Evolutionary conservation across 1,139 yeast genomes (phyloP).

Genomic region (Candida sp.): DNA sequence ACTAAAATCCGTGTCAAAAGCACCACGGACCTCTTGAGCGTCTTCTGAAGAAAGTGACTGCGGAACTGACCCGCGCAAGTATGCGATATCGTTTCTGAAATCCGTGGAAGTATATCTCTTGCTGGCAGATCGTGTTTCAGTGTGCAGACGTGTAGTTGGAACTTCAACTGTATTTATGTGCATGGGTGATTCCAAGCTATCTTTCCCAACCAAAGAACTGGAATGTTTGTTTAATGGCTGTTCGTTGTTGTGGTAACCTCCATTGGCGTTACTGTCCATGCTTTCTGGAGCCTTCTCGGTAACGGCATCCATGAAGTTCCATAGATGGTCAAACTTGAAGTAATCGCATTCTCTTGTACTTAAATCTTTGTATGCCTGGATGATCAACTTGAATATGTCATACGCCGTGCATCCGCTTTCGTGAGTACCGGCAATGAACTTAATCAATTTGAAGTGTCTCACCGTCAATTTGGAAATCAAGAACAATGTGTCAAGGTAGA

Average conservation of each 20-base stretch:
- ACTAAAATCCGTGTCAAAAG: slow-evolving; percentile 6
- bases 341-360: slow-evolving; percentile 35
- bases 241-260: neutral
- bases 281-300: slow-evolving; percentile 23
- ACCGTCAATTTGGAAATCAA: slow-evolving; percentile 37
- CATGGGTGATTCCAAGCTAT: slow-evolving; percentile 41
- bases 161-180: slow-evolving; percentile 24
- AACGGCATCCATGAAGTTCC: slow-evolving; percentile 41
- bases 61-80: slow-evolving; percentile 17
- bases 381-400: slow-evolving; percentile 39
- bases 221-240: neutral
- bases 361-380: slow-evolving; percentile 40
- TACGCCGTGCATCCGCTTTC: slow-evolving; percentile 34
- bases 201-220: slow-evolving; percentile 22
- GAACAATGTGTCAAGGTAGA: slow-evolving; percentile 45
- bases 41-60: slow-evolving; percentile 21
- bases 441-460: slow-evolving; percentile 41
- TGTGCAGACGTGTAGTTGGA: slow-evolving; percentile 9
- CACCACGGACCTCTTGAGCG: slow-evolving; percentile 19
- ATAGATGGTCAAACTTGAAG: slow-evolving; percentile 34
- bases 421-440: slow-evolving; percentile 32
- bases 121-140: slow-evolving; percentile 8
- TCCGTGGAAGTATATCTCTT: slow-evolving; percentile 24
- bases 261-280: neutral
- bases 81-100: slow-evolving; percentile 33